phyloP scores from a whole-genome alignment of 345 rosid species.

The Aurinia saxatilis region DNA sequence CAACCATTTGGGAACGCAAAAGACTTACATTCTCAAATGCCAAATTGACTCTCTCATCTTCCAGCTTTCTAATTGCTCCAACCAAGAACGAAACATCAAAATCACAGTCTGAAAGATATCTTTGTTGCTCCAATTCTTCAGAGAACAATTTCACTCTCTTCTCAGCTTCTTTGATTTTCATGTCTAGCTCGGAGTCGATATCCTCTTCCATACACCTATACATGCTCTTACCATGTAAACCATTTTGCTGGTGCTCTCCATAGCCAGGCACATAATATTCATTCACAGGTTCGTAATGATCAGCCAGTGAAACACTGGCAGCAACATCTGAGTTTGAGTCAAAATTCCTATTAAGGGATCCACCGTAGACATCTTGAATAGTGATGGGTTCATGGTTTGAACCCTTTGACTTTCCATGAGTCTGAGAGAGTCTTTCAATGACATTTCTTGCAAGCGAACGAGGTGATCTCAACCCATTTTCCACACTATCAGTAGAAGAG shows the following conservation, averaged over 20 bases:
- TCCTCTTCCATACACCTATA: conserved; percentile 37
- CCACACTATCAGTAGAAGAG: conserved; percentile 56
- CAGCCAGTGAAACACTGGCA: conserved; percentile 38
- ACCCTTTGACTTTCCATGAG: conserved; percentile 42
- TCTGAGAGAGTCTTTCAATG: conserved; percentile 73
- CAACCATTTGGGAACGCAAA: conserved; percentile 51
- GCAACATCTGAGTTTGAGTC: conserved; percentile 36
- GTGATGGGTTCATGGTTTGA: conserved; percentile 62
- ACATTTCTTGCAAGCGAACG: conserved; percentile 78
- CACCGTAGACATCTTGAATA: conserved; percentile 65
- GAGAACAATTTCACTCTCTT: conserved; percentile 60
- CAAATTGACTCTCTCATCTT: conserved; percentile 66
- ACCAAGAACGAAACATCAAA: conserved; percentile 59
- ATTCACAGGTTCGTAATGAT: conserved; percentile 35
- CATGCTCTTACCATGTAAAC: conserved; percentile 21
- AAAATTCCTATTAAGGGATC: conserved; percentile 39
- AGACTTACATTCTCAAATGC: conserved; percentile 66
- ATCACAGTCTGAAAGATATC: conserved; percentile 40
- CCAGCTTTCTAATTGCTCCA: conserved; percentile 46
- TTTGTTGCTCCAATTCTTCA: conserved; percentile 62
- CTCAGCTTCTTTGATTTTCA: conserved; percentile 65
- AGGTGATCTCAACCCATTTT: conserved; percentile 66
- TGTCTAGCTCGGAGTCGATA: conserved; percentile 45
- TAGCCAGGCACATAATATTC: conserved; percentile 29
- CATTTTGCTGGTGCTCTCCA: conserved; percentile 28